Conservation (phyloP, 2,329 filamentous ascomycete species). For the Dothistroma septosporum region DNA sequence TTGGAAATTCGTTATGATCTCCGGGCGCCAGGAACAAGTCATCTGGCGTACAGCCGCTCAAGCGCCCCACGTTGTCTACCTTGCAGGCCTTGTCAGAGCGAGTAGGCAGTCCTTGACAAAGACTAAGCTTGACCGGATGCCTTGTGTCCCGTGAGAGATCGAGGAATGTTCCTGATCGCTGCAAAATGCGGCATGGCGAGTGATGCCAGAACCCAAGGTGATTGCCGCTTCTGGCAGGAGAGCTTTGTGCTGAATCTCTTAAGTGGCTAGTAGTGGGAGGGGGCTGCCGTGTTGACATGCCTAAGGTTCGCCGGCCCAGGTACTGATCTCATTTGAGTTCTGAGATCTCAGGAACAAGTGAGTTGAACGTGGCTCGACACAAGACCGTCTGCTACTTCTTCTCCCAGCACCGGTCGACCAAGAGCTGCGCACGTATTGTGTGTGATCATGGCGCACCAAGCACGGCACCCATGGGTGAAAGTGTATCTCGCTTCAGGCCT, state of each 20-base stretch:
- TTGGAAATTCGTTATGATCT: neutral
- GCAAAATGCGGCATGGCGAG: neutral
- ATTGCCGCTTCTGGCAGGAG: conserved; percentile 1
- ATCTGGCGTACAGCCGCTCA: neutral
- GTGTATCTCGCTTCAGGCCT: neutral
- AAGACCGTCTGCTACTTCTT: neutral
- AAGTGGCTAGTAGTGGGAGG: neutral
- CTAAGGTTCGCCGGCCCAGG: conserved; percentile 7
- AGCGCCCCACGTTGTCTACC: neutral
- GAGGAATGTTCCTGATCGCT: neutral
- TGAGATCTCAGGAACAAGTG: neutral
- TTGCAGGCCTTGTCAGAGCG: neutral
- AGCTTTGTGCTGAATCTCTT: neutral
- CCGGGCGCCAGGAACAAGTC: neutral
- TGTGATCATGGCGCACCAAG: neutral
- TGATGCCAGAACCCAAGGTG: neutral
- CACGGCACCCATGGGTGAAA: neutral
- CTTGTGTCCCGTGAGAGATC: neutral
- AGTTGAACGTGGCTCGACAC: neutral
- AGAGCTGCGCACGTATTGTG: neutral
- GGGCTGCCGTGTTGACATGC: neutral
- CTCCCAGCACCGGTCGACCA: neutral
- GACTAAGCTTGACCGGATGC: neutral
- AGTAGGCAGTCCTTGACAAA: neutral
- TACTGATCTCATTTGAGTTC: conserved; percentile 7